A percentile compares a stretch with the other conserved stretches of the same genome.
These are phyloP conservation scores for Nicotiana tabacum DNA, from an alignment of 257 asterid genomes.

Conservation along the genomic window DNA sequence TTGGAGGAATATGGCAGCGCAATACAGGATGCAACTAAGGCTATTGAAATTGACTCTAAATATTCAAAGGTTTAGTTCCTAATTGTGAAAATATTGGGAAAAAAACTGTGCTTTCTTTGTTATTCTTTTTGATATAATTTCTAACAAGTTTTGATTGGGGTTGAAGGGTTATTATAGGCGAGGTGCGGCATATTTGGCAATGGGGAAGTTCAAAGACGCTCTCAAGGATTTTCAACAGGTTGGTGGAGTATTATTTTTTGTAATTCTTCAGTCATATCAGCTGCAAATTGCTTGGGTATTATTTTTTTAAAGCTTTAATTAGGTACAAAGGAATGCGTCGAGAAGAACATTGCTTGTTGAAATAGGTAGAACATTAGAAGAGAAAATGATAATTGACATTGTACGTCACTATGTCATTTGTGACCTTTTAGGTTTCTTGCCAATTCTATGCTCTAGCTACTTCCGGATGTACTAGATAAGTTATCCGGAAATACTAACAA, in stretches of 20 bases:
- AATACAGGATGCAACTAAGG: conserved; percentile 74
- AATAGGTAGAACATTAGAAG: not conserved
- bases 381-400: not conserved
- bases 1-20: conserved; percentile 99
- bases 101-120: not conserved
- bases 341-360: not conserved
- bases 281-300: not conserved
- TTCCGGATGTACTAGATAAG: not conserved
- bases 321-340: not conserved
- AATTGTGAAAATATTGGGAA: conserved; percentile 10
- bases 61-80: conserved; percentile 65
- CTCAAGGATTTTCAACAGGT: conserved; percentile 95
- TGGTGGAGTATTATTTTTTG: not conserved
- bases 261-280: not conserved
- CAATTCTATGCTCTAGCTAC: not conserved
- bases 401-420: not conserved
- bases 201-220: conserved; percentile 96
- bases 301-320: not conserved
- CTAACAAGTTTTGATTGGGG: not conserved
- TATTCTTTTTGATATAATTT: not conserved
- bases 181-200: conserved; percentile 87
- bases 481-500: not conserved
- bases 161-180: conserved; percentile 93
- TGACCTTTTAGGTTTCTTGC: not conserved
- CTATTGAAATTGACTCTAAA: conserved; percentile 80